These are phyloP conservation scores for Rhexocercosporidium sp. DNA, from an alignment of 2,329 filamentous ascomycete species.

Conservation along the genomic window DNA sequence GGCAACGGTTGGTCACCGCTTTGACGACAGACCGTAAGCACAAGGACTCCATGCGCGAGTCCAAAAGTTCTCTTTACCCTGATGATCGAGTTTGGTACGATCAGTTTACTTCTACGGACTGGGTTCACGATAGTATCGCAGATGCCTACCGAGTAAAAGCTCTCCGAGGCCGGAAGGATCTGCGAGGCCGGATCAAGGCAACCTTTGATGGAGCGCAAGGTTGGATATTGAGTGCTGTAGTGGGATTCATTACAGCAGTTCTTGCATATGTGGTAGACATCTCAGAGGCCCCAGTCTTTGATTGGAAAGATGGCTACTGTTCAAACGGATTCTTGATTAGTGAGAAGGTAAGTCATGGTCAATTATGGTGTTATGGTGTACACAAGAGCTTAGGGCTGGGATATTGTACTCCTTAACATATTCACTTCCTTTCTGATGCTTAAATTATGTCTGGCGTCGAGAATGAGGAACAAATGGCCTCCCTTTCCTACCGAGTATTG, in stretches of 20 bases:
- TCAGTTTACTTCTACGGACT: slow-evolving; percentile 96
- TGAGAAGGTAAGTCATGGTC: slow-evolving; percentile 59
- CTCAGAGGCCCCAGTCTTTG: slow-evolving; percentile 83
- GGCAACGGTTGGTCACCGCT: slow-evolving; percentile 65
- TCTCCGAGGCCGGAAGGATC: slow-evolving; percentile 79
- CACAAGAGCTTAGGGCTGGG: not conserved
- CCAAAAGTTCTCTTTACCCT: slow-evolving; percentile 68
- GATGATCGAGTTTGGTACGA: slow-evolving; percentile 98
- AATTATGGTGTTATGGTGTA: not conserved
- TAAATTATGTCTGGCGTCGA: too few relatives aligned
- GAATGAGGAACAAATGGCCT: too few relatives aligned
- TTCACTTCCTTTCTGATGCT: too few relatives aligned
- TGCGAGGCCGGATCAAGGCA: slow-evolving; percentile 77
- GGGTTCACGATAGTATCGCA: slow-evolving; percentile 97
- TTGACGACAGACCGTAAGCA: slow-evolving; percentile 58
- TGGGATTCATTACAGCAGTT: slow-evolving; percentile 82
- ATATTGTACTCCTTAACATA: not conserved
- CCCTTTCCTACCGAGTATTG: not conserved
- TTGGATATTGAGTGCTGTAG: slow-evolving; percentile 91
- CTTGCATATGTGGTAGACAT: slow-evolving; percentile 91
- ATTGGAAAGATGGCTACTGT: slow-evolving; percentile 92
- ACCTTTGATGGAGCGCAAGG: slow-evolving; percentile 89
- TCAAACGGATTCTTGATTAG: slow-evolving; percentile 71
- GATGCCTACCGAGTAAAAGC: slow-evolving; percentile 89
- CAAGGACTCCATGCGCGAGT: slow-evolving; percentile 56